These are phyloP conservation scores for Trichomonas vaginalis DNA, from an alignment of 208 protist species.

Conservation along the genomic window DNA sequence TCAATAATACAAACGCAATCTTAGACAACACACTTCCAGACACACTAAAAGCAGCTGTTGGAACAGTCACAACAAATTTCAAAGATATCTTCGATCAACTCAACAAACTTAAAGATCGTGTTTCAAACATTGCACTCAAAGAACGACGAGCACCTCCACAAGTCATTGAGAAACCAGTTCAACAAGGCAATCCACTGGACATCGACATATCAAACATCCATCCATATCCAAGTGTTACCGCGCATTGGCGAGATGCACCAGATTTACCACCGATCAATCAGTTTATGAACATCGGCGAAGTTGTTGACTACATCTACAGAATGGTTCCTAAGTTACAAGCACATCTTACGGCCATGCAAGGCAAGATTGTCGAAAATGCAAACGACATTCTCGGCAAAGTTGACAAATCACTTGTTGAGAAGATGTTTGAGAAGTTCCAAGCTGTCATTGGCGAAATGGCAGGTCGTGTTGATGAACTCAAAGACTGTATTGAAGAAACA, in stretches of 20 bases:
- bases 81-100: background rate
- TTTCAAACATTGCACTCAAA: background rate
- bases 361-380: background rate
- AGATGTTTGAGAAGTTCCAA: slow-evolving; percentile 17
- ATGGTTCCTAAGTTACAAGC: background rate
- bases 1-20: background rate
- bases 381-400: background rate
- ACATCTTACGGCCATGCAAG: background rate
- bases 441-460: background rate
- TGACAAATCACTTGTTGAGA: slow-evolving; percentile 9
- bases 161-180: background rate
- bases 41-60: background rate
- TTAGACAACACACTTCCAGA: background rate
- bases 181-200: background rate
- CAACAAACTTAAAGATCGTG: background rate
- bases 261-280: background rate
- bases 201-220: background rate
- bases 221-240: background rate
- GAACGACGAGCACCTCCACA: background rate
- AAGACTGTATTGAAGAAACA: background rate
- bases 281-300: background rate
- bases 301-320: background rate
- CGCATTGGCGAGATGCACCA: background rate
- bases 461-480: background rate
- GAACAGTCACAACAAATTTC: background rate